phyloP scores from a whole-genome alignment of 331 rosid species.

The Malus hybrid region DNA sequence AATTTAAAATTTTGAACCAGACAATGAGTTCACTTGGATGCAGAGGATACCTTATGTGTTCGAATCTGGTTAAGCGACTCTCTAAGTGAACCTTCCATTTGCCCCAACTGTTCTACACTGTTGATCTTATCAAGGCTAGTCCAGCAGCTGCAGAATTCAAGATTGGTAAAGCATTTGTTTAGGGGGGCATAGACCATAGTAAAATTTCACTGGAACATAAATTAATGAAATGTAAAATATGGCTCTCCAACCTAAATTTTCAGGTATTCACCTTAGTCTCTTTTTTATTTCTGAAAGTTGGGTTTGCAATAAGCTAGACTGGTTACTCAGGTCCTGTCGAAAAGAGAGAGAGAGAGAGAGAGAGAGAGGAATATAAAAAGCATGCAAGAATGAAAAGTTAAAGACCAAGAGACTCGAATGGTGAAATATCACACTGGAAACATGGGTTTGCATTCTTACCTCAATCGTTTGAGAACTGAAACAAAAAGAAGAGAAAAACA shows the following conservation, averaged over 20 bases:
- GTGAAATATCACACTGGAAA: background rate
- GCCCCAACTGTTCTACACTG: conserved; percentile 52
- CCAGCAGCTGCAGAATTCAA: conserved; percentile 51
- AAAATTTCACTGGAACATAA: background rate
- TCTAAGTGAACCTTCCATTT: conserved; percentile 67
- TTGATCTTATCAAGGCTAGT: conserved; percentile 45
- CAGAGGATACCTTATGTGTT: conserved; percentile 46
- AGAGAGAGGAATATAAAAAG: background rate
- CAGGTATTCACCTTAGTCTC: conserved; percentile 50
- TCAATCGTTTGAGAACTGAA: conserved; percentile 64
- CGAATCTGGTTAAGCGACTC: conserved; percentile 60
- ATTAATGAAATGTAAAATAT: background rate
- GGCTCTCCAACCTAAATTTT: background rate
- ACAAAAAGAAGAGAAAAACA: conserved; percentile 12
- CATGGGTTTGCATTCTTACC: conserved; percentile 30
- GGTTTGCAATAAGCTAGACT: conserved; percentile 30
- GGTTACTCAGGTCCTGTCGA: conserved; percentile 49
- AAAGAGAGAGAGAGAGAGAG: background rate
- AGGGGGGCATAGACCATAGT: conserved; percentile 2
- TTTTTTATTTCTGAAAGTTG: conserved; percentile 47
- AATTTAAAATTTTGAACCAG: background rate
- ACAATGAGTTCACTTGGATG: background rate
- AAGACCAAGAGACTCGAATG: background rate
- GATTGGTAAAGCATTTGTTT: conserved; percentile 5
- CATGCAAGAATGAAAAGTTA: conserved; percentile 1